Base-by-base conservation (phyloP, 208 protist genomes). In the Strigomonas galati region DNA sequence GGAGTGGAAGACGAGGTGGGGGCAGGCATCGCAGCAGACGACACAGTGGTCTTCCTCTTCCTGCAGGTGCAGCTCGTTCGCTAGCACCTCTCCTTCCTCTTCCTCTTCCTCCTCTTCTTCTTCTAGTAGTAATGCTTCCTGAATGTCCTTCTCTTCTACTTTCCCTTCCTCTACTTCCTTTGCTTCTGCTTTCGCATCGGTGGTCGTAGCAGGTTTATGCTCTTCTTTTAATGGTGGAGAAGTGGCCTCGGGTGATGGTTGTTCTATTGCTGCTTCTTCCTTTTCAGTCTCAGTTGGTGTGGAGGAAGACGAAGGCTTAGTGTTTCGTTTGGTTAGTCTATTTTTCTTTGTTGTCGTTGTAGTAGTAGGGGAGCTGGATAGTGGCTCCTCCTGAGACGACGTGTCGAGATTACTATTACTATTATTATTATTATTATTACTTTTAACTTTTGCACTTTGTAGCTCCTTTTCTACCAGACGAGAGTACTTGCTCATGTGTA, bases 21-120 rank as follows among this genome's bases (percentile, higher is more conserved):
- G 65, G 69, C 90, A 96, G 6, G 78, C 57, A 57, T 96, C 90
- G 40, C 90, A 96, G 26, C 79, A 82, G 64, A 85, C 92, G 23
- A 91, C 46, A 27, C 62, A 65, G 5, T 1, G 54, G 21, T 10
- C 28, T 23, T 52, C 21, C 19, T 28, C 40, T 0, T 23, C 28
- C 6, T 4, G 19, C 1, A 26, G 15, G 51, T 7, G 9, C 17
- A 10, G 27, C 9, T 49, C 26, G 27, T 64, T 24, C 40, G 57
- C 53, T 0, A 31, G 43, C 26, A 70, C 71, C 7, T 69, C 70
- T 23, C 27, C 54, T n/a, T 73, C 46, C 5, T 31, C 61, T 9
- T 7, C 54, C 23, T 59, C 54, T 9, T 59, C 54, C 24, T 59
- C 54, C 27, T 59, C 54, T 7, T 59, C 54, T 10, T 40, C 35